Evolutionary conservation across 306 rosid species (phyloP).

Genomic region (Ziziphus jujuba): DNA sequence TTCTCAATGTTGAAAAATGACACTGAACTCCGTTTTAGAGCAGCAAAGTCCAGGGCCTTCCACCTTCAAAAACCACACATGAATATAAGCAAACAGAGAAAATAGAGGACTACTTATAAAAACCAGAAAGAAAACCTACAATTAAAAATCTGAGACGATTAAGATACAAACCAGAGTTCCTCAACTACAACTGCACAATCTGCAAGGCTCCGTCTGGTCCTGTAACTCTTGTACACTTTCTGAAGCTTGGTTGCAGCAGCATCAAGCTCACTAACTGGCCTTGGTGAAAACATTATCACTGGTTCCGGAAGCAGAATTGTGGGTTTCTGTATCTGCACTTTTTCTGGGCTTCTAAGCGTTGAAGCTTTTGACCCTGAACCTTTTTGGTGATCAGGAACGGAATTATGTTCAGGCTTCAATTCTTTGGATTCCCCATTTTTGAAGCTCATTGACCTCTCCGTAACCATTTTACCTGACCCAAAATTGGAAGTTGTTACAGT

Average conservation of each 20-base stretch:
- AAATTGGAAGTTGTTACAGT: not conserved
- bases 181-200: conserved; percentile 60
- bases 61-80: conserved; percentile 37
- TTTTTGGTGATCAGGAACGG: not conserved
- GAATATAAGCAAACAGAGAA: not conserved
- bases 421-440: conserved; percentile 11
- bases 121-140: not conserved
- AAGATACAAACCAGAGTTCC: conserved; percentile 41
- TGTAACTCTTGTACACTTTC: conserved; percentile 58
- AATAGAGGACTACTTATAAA: not conserved
- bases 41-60: conserved; percentile 51
- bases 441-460: conserved; percentile 14
- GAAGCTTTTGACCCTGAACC: conserved; percentile 5
- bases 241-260: conserved; percentile 56
- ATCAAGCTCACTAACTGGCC: conserved; percentile 34
- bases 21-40: conserved; percentile 46
- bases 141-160: not conserved
- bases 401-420: not conserved
- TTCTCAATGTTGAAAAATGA: conserved; percentile 46
- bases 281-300: conserved; percentile 22
- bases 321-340: conserved; percentile 28
- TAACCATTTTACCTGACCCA: not conserved
- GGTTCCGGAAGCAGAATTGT: conserved; percentile 35
- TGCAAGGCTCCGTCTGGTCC: conserved; percentile 53
- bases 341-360: conserved; percentile 3